phyloP scores from a whole-genome alignment of 2,329 filamentous ascomycete species.

The Ascochyta viciae-villosae region DNA sequence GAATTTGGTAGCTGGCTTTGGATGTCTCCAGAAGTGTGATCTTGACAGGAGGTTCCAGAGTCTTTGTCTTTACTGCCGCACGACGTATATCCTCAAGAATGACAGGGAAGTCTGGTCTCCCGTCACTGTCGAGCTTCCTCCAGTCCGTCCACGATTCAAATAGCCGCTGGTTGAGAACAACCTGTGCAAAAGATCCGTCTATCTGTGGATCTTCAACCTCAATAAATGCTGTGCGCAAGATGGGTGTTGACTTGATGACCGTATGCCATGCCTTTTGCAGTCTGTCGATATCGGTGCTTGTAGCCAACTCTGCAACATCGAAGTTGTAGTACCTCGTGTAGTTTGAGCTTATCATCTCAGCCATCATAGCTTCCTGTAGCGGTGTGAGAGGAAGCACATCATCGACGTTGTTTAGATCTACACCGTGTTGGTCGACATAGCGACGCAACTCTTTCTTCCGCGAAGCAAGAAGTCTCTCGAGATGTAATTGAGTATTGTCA shows the following conservation, averaged over 20 bases:
- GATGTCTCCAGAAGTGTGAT: conserved; percentile 50
- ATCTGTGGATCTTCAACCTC: conserved; percentile 68
- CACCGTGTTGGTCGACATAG: conserved; percentile 48
- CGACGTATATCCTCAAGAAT: conserved; percentile 45
- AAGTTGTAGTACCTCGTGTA: conserved; percentile 86
- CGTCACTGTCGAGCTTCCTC: conserved; percentile 4
- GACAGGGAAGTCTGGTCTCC: conserved; percentile 36
- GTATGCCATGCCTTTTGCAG: conserved; percentile 68
- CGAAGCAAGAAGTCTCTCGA: conserved; percentile 22
- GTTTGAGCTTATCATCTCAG: conserved; percentile 78
- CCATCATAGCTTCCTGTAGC: conserved; percentile 85
- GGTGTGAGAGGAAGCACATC: conserved; percentile 77
- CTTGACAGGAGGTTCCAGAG: conserved; percentile 35
- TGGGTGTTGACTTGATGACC: conserved; percentile 68
- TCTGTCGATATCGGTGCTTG: conserved; percentile 60
- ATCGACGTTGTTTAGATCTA: conserved; percentile 57
- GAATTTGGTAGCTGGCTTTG: conserved; percentile 53
- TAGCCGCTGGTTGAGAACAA: neutral
- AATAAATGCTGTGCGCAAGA: conserved; percentile 77
- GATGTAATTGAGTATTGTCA: neutral
- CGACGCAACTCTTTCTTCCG: conserved; percentile 45
- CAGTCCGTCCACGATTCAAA: neutral
- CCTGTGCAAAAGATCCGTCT: conserved; percentile 63
- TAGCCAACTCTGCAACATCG: conserved; percentile 70
- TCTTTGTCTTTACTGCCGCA: conserved; percentile 34